Evolutionary conservation across 2,329 filamentous ascomycete genomes (phyloP), one percentile per base, ranked within the genome.

Genomic region (Pseudopithomyces maydicus): DNA sequence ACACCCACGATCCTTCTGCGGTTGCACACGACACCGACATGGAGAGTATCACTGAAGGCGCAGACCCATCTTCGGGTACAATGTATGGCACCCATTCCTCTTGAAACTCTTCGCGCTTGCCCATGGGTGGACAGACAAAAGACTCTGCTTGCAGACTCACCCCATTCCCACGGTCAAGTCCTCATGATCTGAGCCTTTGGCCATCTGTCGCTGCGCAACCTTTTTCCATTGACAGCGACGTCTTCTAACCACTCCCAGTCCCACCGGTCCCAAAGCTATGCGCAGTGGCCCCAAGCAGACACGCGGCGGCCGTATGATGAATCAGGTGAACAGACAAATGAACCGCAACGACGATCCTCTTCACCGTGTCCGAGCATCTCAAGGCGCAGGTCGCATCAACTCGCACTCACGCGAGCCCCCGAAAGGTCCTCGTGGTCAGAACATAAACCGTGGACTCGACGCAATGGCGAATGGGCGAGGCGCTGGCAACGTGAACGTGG

Each of bases 181-280:
- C 26, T 52, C 39, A 14, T 14, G 17, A 33, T 49, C 41, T 22
- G 38, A 44, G 33, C 35, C 52, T 15, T 22, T 11, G n/a, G 26
- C 20, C 10, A 44, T 23, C 38, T 26, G 23, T 23, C 36, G 17
- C n/a, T n/a, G n/a, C 22, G 36, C 26, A 15, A 4, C 10, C 36
- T 8, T 12, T 36, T 12, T 36, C 17, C 20, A 17, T 38, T 2
- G 7, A 8, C 29, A 50, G 19, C 38, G 22, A 47, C 56, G 52
- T 7, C 29, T 4, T 39, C 71, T 73, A 60, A 74, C 62, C 54
- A n/a, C 17, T 26, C n/a, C n/a, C 69, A 97, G 94, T 71, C 95
- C 95, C 10, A 98, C 92, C 50, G 95, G 94, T 55, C 95, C 95
- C 17, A 95, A 93, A 75, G 92, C 93, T 33, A 97, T 98, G 92